These are phyloP conservation scores for Solanum okadae DNA, from an alignment of 257 asterid species.

Conservation along the genomic window DNA sequence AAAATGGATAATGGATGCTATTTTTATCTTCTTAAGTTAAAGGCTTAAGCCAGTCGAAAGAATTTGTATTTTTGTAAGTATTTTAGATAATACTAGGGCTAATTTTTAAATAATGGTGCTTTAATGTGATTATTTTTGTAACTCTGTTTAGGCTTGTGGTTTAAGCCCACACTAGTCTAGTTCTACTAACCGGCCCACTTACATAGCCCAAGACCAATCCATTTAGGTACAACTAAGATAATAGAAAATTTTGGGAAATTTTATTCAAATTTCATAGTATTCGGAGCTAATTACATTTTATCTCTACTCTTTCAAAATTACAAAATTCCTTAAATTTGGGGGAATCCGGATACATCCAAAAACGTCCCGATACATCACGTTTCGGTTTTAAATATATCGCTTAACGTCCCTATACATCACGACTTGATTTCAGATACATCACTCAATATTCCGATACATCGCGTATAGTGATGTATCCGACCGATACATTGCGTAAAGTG, in stretches of 20 bases:
- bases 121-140: not conserved
- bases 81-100: not conserved
- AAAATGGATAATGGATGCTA: not conserved
- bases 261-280: no score
- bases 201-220: not conserved
- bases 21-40: not conserved
- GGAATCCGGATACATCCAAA: no score
- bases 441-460: no score
- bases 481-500: no score
- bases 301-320: no score
- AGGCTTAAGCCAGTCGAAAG: not conserved
- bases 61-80: not conserved
- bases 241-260: no score
- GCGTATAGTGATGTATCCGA: no score
- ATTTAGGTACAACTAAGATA: not conserved
- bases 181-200: not conserved
- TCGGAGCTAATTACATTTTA: accelerated
- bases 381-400: no score
- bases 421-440: no score
- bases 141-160: not conserved
- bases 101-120: not conserved
- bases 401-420: no score
- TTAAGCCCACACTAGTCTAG: not conserved
- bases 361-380: no score
- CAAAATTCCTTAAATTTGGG: no score